Conservation (phyloP, 2,329 filamentous ascomycete genomes). For the Beauveria pseudobassiana region DNA sequence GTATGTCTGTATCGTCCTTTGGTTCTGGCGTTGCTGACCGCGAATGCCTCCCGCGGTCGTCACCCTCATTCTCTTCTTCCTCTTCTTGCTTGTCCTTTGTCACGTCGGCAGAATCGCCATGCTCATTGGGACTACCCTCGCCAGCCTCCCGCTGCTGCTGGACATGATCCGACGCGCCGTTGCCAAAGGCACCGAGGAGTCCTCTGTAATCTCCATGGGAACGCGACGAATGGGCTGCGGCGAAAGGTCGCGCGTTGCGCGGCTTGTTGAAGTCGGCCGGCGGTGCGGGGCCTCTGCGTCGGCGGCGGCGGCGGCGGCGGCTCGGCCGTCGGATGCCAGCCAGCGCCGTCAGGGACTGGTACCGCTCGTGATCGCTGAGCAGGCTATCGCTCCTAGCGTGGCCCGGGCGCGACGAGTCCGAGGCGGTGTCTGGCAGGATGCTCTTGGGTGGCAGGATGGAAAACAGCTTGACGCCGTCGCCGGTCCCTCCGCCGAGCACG, state of each 20-base stretch:
- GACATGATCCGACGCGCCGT: background rate
- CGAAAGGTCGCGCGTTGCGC: conserved; percentile 49
- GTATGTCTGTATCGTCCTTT: background rate
- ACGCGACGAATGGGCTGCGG: conserved; percentile 43
- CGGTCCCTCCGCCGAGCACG: conserved; percentile 24
- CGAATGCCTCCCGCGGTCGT: conserved; percentile 10
- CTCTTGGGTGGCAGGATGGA: conserved; percentile 57
- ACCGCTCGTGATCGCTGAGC: conserved; percentile 42
- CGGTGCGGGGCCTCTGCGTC: conserved; percentile 41
- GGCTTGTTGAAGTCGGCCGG: conserved; percentile 46
- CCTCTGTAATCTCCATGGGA: conserved; percentile 33
- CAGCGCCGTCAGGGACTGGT: conserved; percentile 51
- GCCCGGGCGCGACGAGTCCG: conserved; percentile 27
- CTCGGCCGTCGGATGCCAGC: conserved; percentile 18
- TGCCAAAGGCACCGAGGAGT: conserved; percentile 25
- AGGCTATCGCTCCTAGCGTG: conserved; percentile 48
- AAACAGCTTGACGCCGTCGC: conserved; percentile 45
- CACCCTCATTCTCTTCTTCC: conserved; percentile 14
- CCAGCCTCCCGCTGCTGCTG: conserved; percentile 10
- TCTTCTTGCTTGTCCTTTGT: conserved; percentile 13
- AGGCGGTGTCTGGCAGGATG: conserved; percentile 48
- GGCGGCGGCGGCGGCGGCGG: background rate
- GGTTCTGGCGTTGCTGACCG: conserved; percentile 5
- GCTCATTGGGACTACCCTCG: conserved; percentile 11
- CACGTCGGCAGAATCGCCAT: conserved; percentile 13